Evolutionary conservation across 2,329 filamentous ascomycete species (phyloP).

Genomic region (Colletotrichum nymphaeae): DNA sequence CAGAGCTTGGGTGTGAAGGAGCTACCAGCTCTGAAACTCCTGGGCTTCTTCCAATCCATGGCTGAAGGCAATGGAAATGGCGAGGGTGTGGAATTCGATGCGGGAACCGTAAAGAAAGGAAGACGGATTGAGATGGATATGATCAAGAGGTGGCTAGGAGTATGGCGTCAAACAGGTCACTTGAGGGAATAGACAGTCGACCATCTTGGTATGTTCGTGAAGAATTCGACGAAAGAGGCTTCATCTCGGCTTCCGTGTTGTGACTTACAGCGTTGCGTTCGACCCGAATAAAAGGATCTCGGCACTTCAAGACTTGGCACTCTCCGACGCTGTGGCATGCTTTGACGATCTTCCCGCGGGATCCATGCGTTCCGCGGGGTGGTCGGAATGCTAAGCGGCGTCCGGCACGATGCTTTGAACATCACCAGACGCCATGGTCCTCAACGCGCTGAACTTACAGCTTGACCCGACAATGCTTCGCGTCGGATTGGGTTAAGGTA

Average conservation of each 20-base stretch:
- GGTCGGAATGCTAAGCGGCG: not conserved
- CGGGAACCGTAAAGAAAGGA: not conserved
- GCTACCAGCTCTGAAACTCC: constrained; percentile 5
- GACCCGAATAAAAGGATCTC: not conserved
- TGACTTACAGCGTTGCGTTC: not conserved
- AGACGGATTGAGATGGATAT: not conserved
- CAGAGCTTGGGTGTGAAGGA: not conserved
- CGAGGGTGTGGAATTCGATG: not conserved
- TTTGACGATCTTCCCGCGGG: not conserved
- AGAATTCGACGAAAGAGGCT: not conserved
- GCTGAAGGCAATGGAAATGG: not conserved
- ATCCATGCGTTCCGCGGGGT: too few relatives aligned
- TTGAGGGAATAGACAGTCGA: not conserved
- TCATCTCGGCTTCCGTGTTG: not conserved
- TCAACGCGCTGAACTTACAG: not conserved
- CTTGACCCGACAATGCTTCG: not conserved
- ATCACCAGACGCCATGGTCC: not conserved
- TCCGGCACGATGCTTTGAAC: not conserved
- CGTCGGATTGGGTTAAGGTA: not conserved
- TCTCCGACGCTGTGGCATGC: not conserved
- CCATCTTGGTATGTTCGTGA: not conserved
- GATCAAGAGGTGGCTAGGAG: not conserved
- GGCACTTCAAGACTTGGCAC: not conserved
- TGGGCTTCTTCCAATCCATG: constrained; percentile 26
- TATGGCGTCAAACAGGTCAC: not conserved